These are phyloP conservation scores for Aquanectria penicillioides DNA, from an alignment of 2,329 filamentous ascomycete species.

Conservation along the genomic window DNA sequence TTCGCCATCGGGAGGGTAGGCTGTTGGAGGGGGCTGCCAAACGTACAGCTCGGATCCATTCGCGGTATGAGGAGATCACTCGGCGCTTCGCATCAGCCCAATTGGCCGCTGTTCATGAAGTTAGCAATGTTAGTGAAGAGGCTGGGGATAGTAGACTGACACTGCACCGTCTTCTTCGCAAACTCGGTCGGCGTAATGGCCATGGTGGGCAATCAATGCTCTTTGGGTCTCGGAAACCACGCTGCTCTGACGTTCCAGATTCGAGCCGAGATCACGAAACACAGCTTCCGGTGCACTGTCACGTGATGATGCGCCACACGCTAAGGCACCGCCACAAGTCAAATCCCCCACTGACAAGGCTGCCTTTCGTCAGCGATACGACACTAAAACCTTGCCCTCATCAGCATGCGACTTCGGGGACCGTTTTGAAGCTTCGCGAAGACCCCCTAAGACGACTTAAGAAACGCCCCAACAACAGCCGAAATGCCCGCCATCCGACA, in stretches of 20 bases:
- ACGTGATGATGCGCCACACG: conserved; percentile 43
- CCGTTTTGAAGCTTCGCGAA: conserved; percentile 1
- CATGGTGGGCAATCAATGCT: conserved; percentile 67
- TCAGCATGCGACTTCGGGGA: conserved; percentile 15
- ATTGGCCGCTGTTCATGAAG: conserved; percentile 73
- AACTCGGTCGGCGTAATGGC: conserved; percentile 94
- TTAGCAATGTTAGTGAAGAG: conserved; percentile 47
- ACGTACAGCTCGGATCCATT: conserved; percentile 96
- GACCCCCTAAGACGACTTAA: conserved; percentile 10
- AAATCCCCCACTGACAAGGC: conserved; percentile 31
- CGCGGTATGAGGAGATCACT: conserved; percentile 89
- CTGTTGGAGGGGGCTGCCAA: conserved; percentile 18
- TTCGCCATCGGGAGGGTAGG: background rate
- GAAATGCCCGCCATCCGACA: conserved; percentile 82
- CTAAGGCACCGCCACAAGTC: conserved; percentile 31
- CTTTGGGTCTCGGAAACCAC: conserved; percentile 39
- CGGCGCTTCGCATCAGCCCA: conserved; percentile 88
- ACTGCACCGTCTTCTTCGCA: conserved; percentile 81
- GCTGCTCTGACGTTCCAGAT: conserved; percentile 45
- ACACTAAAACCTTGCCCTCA: conserved; percentile 1
- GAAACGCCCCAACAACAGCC: background rate
- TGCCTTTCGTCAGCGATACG: conserved; percentile 36
- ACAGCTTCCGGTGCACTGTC: conserved; percentile 26
- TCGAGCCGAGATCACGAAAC: conserved; percentile 42
- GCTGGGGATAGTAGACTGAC: conserved; percentile 59